Evolutionary conservation across 257 asterid genomes (phyloP).

Genomic region (Solanum paucissectum): DNA sequence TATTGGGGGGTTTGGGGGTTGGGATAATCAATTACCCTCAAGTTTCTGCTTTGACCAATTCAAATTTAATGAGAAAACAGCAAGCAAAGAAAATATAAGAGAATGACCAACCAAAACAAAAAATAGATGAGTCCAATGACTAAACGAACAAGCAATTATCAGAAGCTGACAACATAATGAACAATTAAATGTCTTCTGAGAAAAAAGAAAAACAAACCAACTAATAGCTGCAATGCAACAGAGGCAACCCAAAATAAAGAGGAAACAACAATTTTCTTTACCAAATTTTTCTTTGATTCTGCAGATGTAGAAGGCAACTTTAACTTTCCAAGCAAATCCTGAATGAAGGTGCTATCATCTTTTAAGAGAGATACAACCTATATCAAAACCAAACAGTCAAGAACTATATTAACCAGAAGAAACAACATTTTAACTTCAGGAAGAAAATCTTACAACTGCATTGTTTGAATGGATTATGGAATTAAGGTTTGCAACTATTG

Average conservation of each 20-base stretch:
- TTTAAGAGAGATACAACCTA: constrained; percentile 83
- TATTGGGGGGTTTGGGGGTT: neutral
- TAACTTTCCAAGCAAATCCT: constrained; percentile 77
- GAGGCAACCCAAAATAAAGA: neutral
- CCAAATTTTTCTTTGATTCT: constrained; percentile 76
- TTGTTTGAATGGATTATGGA: constrained; percentile 76
- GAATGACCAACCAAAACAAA: neutral
- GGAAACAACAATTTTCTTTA: constrained; percentile 9
- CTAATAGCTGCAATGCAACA: neutral
- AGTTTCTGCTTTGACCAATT: neutral
- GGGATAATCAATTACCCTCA: neutral
- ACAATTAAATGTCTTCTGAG: neutral
- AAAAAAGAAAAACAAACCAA: neutral
- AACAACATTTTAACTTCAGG: neutral
- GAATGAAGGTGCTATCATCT: constrained; percentile 75
- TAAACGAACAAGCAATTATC: neutral
- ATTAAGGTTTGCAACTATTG: constrained; percentile 55
- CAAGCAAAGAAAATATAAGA: neutral
- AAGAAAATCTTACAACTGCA: constrained; percentile 53
- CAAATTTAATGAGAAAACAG: neutral
- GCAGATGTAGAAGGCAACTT: constrained; percentile 48
- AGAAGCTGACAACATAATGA: neutral
- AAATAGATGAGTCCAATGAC: neutral
- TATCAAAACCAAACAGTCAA: constrained; percentile 14
- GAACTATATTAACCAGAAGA: neutral